A percentile compares a stretch with the other conserved stretches of the same genome.
Evolutionary conservation across 139 green algal species (phyloP).

Genomic region (Astrephomene gubernaculifera): DNA sequence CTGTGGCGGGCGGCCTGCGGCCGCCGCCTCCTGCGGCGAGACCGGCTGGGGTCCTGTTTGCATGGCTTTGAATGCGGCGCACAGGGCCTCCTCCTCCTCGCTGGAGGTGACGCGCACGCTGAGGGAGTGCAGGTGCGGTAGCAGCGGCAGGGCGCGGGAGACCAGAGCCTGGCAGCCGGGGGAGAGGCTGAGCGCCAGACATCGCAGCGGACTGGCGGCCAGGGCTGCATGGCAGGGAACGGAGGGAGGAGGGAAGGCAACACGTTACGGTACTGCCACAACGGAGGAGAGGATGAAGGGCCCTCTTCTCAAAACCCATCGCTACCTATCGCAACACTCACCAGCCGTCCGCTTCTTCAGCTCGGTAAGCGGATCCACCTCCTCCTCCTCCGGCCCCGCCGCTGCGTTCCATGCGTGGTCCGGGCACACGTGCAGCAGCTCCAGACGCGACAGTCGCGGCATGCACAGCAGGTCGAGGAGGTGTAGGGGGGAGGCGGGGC

Average conservation of each 20-base stretch:
- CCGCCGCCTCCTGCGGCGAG: neutral
- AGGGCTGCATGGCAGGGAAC: neutral
- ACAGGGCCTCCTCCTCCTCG: conserved; percentile 21
- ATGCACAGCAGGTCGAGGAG: conserved; percentile 27
- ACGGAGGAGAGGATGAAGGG: no score
- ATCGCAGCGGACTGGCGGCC: conserved; percentile 10
- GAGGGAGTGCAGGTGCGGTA: conserved; percentile 2
- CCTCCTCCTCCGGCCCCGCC: neutral
- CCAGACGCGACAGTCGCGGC: conserved; percentile 17
- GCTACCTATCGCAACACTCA: no score
- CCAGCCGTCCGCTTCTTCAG: neutral
- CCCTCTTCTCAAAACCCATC: no score
- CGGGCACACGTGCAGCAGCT: conserved; percentile 38
- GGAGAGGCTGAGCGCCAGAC: conserved; percentile 20
- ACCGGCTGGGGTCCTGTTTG: neutral
- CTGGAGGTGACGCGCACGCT: conserved; percentile 9
- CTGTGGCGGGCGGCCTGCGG: neutral
- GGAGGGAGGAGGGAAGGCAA: no score
- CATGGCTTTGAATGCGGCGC: neutral
- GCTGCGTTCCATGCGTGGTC: conserved; percentile 15
- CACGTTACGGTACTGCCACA: no score
- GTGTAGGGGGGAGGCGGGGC: conserved; percentile 12
- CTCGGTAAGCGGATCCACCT: neutral
- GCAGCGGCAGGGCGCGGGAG: conserved; percentile 3
- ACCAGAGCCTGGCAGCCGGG: conserved; percentile 16